Percentiles rank a stretch among this genome's conserved stretches.
phyloP scores from a whole-genome alignment of 2,329 filamentous ascomycete genomes.

The Fusarium floridanum region DNA sequence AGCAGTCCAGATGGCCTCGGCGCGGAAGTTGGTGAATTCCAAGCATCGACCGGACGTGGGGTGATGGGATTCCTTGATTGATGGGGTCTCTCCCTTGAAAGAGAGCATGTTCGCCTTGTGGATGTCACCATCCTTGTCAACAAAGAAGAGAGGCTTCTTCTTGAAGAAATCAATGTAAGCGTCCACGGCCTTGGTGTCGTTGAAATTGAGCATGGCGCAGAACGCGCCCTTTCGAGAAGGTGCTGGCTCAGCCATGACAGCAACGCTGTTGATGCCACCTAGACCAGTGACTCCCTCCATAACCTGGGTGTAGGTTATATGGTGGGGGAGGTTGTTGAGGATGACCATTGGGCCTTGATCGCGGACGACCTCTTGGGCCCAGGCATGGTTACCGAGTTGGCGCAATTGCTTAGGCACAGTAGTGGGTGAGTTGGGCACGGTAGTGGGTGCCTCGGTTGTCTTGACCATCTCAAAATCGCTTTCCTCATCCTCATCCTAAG shows the following conservation, averaged over 20 bases:
- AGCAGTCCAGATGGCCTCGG: slow-evolving; percentile 35
- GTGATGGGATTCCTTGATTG: neutral
- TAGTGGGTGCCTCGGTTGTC: neutral
- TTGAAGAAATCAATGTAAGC: neutral
- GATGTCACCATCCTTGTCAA: neutral
- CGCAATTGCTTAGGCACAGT: neutral
- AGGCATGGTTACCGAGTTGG: neutral
- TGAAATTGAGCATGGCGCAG: neutral
- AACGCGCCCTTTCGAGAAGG: neutral
- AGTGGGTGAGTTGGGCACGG: neutral
- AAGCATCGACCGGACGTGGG: slow-evolving; percentile 29
- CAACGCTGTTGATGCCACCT: neutral
- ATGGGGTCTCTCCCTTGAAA: neutral
- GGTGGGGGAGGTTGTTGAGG: neutral
- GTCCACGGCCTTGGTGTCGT: neutral
- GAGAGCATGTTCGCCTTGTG: neutral
- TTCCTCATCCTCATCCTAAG: neutral
- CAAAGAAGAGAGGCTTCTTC: neutral
- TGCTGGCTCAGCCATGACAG: neutral
- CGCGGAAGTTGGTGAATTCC: slow-evolving; percentile 33
- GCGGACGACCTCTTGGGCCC: neutral
- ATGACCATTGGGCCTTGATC: neutral
- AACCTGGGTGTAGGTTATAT: neutral
- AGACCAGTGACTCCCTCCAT: neutral
- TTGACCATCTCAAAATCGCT: neutral